Evolutionary conservation across 2,329 filamentous ascomycete species (phyloP), one percentile per base, ranked within the genome.

Genomic region (Colletotrichum aenigma): DNA sequence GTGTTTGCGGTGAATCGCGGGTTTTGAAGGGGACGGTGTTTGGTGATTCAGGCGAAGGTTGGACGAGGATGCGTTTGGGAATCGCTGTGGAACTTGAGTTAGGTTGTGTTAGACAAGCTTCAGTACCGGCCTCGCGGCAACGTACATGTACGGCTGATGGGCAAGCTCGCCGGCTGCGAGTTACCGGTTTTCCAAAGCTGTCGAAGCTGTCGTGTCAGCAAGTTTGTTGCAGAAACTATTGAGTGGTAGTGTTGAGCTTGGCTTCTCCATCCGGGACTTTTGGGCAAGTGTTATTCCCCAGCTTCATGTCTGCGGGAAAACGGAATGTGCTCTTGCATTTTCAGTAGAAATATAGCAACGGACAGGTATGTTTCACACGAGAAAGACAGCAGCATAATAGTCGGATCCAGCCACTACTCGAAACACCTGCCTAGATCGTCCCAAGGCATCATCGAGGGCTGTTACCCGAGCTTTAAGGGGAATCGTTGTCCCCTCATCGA

Each of bases 281-380:
- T n/a, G 38, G 38, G 3, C 18, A 0, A 4, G 0, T 48, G 9
- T 12, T 12, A 9, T 48, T 48, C n/a, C 18, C 0, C 5, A 0
- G 9, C 4, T 43, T 3, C 4, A n/a, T 43, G 8, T 43, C 15
- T 4, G 15, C 7, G 34, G 34, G 15, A 0, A 36, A 16, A 7
- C 6, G 34, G 7, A 0, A 1, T 16, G 2, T 36, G 34, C 6
- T 36, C 34, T 16, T 36, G 34, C 34, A n/a, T 36, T 16, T 36
- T 36, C 7, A 36, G 6, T 16, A 16, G 15, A 36, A 16, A 16
- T 7, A 36, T 1, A 16, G 15, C 15, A 36, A 36, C 7, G 13
- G 7, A 36, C 15, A 8, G 34, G 15, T 36, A 16, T 7, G 15
- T 4, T 16, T 36, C 13, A 15, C 10, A 32, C 30, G 10, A 13